Evolutionary conservation across 2,329 filamentous ascomycete species (phyloP).

Genomic region (Fusarium sacchari): DNA sequence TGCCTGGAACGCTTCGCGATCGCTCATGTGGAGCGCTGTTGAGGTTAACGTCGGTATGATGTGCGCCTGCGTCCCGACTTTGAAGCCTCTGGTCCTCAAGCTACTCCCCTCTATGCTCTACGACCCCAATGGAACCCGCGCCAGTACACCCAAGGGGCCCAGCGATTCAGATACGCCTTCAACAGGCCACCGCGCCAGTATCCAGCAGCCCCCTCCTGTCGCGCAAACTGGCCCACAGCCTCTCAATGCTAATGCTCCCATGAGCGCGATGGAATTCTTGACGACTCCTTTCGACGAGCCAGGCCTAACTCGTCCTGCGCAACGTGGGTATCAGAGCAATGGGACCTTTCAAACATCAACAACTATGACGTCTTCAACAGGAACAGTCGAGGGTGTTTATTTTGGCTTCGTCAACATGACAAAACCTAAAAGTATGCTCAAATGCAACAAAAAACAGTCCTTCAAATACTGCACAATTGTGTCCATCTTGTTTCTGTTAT

Average conservation of each 20-base stretch:
- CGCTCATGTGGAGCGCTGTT: slow-evolving; percentile 93
- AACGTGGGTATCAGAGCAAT: slow-evolving; percentile 8
- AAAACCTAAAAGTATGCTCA: slow-evolving; percentile 75
- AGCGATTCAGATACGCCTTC: slow-evolving; percentile 46
- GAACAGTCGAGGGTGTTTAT: slow-evolving; percentile 61
- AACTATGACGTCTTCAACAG: slow-evolving; percentile 49
- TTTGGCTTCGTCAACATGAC: slow-evolving; percentile 82
- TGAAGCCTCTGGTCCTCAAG: slow-evolving; percentile 84
- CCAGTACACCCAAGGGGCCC: slow-evolving; percentile 43
- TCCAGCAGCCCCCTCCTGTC: slow-evolving; percentile 40
- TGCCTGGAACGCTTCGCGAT: slow-evolving; percentile 80
- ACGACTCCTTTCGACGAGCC: slow-evolving; percentile 53
- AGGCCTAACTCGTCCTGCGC: slow-evolving; percentile 18
- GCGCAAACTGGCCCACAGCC: slow-evolving; percentile 33
- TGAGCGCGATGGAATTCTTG: slow-evolving; percentile 58
- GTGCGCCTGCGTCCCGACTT: slow-evolving; percentile 89
- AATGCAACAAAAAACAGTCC: slow-evolving; percentile 70
- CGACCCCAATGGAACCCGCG: slow-evolving; percentile 58
- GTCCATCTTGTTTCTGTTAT: slow-evolving; percentile 84
- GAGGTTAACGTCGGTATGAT: slow-evolving; percentile 92
- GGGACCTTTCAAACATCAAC: slow-evolving; percentile 41
- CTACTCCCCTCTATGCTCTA: slow-evolving; percentile 67
- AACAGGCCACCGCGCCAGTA: slow-evolving; percentile 36
- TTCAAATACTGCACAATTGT: slow-evolving; percentile 79
- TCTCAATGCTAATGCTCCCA: slow-evolving; percentile 42